phyloP scores from a whole-genome alignment of 257 asterid species.

The Ocimum tenuiflorum region DNA sequence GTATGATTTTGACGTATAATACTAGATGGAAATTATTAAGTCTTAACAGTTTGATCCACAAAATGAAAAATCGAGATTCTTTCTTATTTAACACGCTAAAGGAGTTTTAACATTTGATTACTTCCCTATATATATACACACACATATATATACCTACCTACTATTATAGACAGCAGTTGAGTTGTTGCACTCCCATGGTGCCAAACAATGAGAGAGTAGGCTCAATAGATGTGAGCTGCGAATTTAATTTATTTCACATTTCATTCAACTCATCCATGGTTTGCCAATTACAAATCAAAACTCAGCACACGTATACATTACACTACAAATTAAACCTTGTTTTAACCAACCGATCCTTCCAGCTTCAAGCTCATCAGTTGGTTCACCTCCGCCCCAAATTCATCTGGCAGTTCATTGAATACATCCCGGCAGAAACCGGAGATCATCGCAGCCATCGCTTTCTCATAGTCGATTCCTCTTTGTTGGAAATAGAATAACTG shows the following conservation, averaged over 20 bases:
- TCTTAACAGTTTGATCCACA: too few species aligned
- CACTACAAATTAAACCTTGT: background rate
- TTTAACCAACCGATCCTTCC: conserved; percentile 86
- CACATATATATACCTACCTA: too few species aligned
- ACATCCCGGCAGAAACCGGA: conserved; percentile 92
- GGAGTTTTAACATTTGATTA: too few species aligned
- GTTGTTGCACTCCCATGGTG: too few species aligned
- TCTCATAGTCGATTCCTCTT: conserved; percentile 88
- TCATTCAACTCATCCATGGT: conserved; percentile 7
- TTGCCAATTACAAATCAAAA: background rate
- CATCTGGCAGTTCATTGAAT: conserved; percentile 84
- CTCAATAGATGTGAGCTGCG: too few species aligned
- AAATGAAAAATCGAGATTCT: too few species aligned
- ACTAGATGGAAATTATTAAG: too few species aligned
- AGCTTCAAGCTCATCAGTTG: conserved; percentile 92
- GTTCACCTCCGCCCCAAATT: conserved; percentile 93
- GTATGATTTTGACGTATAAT: too few species aligned
- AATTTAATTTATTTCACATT: conserved; percentile 1
- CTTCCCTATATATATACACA: too few species aligned
- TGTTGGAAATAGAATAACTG: conserved; percentile 92
- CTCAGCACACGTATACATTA: conserved; percentile 13
- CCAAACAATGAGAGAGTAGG: too few species aligned
- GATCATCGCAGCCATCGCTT: conserved; percentile 97
- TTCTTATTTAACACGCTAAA: too few species aligned
- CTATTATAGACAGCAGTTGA: too few species aligned